Base-by-base conservation (phyloP, 75 land plant genomes). In the Picea glauca region DNA sequence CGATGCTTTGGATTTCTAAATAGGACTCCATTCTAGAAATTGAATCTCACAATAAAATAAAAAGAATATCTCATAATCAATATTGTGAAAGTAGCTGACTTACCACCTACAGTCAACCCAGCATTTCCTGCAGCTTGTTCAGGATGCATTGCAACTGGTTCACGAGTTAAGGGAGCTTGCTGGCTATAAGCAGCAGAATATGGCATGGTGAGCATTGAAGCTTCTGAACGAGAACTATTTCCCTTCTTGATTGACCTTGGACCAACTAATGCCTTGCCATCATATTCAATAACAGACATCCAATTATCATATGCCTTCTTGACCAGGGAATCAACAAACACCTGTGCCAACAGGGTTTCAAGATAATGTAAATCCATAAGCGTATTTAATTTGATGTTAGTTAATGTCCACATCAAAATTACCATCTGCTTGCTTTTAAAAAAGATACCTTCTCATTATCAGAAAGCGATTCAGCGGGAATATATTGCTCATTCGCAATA, bases 251-350 rank as follows among this genome's bases (percentile, higher is more conserved):
- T 79, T 62, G 80, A 76, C 61, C 67, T 82, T 35, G 68, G 78
- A 62, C 58, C 74, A 70, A 86, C 3, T 72, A 93, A 87, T 26
- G 91, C 87, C 78, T 85, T 90, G 14, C 96, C 90, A 78, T 95
- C 98, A 86, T 93, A 95, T 58, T 95, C 98, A 43, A 88, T 76
- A 76, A 93, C 95, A 79, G 84, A 90, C 72, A 80, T 68, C 98
- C 98, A 95, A 77, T 95, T 90, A 20, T 91, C 98, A 81, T 95
- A 95, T 57, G 98, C 98, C 75, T 86, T 92, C 64, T 93, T 95
- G 77, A 95, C 96, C 79, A 89, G 77, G 60, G 85, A 81, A 79
- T 95, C 98, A 3, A 91, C 96, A 85, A 76, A 87, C 26, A 90
- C 91, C 98, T 94, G 86, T 33, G 14, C 6, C 60, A 75, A 57